These are phyloP conservation scores for Zygotorulaspora sp. DNA, from an alignment of 805 yeast species.

Conservation along the genomic window DNA sequence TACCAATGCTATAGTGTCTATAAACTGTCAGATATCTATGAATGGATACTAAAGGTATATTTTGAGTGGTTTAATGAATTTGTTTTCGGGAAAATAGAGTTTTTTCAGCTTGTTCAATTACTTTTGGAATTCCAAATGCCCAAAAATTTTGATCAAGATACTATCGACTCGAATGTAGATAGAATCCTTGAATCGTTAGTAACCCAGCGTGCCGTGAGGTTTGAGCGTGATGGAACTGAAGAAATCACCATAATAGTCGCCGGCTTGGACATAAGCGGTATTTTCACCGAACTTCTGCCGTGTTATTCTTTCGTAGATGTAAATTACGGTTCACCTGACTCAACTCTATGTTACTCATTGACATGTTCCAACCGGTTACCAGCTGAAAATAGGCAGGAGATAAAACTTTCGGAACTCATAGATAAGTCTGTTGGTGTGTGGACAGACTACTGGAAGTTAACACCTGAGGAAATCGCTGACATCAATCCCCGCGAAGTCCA, in stretches of 20 bases:
- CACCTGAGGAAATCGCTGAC: conserved; percentile 49
- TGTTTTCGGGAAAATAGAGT: conserved; percentile 47
- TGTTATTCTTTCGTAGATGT: conserved; percentile 33
- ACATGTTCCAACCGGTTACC: conserved; percentile 22
- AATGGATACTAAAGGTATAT: conserved; percentile 49
- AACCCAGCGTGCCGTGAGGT: conserved; percentile 40
- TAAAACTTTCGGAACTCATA: conserved; percentile 35
- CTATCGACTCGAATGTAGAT: conserved; percentile 48
- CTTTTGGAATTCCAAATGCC: conserved; percentile 49
- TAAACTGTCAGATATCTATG: conserved; percentile 45
- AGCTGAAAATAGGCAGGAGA: conserved; percentile 20
- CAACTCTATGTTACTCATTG: conserved; percentile 46
- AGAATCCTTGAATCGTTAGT: conserved; percentile 43
- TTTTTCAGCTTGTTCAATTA: conserved; percentile 48
- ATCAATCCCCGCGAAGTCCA: conserved; percentile 51
- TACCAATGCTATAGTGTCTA: conserved; percentile 44
- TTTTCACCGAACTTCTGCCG: conserved; percentile 34
- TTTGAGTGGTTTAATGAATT: conserved; percentile 51
- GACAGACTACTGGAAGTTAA: conserved; percentile 62
- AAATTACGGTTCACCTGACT: conserved; percentile 42
- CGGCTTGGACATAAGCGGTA: conserved; percentile 35
- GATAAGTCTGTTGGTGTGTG: conserved; percentile 46
- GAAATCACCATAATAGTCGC: conserved; percentile 36
- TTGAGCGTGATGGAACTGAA: conserved; percentile 32
- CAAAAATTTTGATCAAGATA: conserved; percentile 45